Evolutionary conservation across 2,329 filamentous ascomycete genomes (phyloP), one percentile per base, ranked within the genome.

Genomic region (Colletotrichum horii): DNA sequence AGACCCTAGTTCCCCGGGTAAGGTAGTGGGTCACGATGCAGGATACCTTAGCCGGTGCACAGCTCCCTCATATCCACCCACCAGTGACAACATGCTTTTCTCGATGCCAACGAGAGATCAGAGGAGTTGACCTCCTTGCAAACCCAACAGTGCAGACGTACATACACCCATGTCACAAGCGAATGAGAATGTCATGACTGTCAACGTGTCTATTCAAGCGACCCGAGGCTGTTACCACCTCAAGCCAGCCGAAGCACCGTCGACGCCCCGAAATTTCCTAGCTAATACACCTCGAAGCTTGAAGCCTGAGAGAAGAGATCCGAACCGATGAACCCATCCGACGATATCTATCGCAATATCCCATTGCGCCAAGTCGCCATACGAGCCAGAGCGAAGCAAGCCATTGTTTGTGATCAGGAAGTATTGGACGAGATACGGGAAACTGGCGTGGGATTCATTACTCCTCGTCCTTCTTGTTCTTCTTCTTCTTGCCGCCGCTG

Each of bases 401-500:
- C 78, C 80, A 78, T 81, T 79, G 81, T 81, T 55, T 69, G 78
- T 81, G 8, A 70, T 38, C 58, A 83, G 83, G 81, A 83, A 80
- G 77, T 84, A 85, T 85, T 84, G 83, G 80, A 85, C 83, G 81
- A 85, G 82, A 85, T 82, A 83, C 80, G 80, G 76, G 79, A 78
- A 74, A 72, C 70, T 43, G 8, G 14, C 22, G n/a, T 32, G 67
- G 62, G 74, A 22, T 30, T 77, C 66, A 68, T 81, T 81, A 83
- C 71, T 78, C 87, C 75, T 88, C 86, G 28, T 85, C 83, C 75
- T 76, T 81, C 79, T 85, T 84, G 82, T 89, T 89, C 86, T 91
- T 91, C 88, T 93, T 92, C 91, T 96, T 96, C 87, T 92, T 92
- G 77, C 85, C 82, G 76, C 85, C 84, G 76, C 52, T 34, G 15